Conservation (phyloP, 768 basidiomycete species). For the Suillus sp. region DNA sequence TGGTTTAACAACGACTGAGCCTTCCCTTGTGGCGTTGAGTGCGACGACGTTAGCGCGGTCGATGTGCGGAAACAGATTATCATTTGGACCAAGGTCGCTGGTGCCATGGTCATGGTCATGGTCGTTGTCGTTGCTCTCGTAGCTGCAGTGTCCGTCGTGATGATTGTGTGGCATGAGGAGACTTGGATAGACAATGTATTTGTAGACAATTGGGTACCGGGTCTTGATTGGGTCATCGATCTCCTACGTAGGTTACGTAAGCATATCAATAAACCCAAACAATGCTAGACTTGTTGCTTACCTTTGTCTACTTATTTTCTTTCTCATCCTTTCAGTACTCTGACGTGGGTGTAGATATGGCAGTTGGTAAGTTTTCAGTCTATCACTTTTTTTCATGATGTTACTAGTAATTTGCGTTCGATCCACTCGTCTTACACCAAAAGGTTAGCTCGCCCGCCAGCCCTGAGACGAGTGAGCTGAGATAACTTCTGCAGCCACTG, state of each 20-base stretch:
- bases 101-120: constrained; percentile 51
- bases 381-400: constrained; percentile 49
- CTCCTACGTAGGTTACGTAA: not conserved
- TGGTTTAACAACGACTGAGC: constrained; percentile 74
- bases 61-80: constrained; percentile 74
- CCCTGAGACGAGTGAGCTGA: constrained; percentile 71
- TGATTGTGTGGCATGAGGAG: constrained; percentile 49
- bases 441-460: constrained; percentile 75
- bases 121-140: constrained; percentile 62
- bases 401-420: constrained; percentile 90
- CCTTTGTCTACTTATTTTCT: not conserved
- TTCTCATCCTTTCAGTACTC: not conserved
- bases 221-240: too few species aligned
- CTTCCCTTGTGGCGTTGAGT: constrained; percentile 61
- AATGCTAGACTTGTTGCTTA: not conserved
- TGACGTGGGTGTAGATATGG: not conserved
- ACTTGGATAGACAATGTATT: not conserved
- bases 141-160: constrained; percentile 51
- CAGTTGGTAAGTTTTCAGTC: constrained; percentile 26
- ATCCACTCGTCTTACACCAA: constrained; percentile 61
- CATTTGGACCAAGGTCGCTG: constrained; percentile 52
- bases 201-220: too few species aligned
- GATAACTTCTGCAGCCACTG: constrained; percentile 60
- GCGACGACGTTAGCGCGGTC: constrained; percentile 81
- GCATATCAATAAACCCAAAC: not conserved